Evolutionary conservation across 148 eudicot species (phyloP).

Genomic region (Chenopodium formosanum): DNA sequence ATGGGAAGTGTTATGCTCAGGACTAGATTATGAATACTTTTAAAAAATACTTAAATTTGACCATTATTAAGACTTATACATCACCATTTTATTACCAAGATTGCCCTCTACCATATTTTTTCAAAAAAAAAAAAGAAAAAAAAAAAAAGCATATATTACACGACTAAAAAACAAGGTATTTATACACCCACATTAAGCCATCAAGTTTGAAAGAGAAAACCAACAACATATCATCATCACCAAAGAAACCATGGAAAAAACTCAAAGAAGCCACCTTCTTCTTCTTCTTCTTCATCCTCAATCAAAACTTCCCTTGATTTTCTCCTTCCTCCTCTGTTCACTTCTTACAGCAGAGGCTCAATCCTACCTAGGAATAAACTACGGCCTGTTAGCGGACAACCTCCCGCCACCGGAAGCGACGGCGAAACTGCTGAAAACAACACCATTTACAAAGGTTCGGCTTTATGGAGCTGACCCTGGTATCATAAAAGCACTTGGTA

Average conservation of each 20-base stretch:
- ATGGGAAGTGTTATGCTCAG: no score
- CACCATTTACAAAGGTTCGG: conserved; percentile 63
- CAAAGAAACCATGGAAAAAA: conserved; percentile 21
- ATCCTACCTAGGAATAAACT: conserved; percentile 80
- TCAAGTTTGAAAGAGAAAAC: background rate
- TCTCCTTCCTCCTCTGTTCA: conserved; percentile 16
- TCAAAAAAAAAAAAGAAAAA: background rate
- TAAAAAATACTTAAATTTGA: no score
- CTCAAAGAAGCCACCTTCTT: background rate
- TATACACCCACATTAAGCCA: background rate
- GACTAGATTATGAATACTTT: no score
- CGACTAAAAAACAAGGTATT: background rate
- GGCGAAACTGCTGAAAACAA: conserved; percentile 59
- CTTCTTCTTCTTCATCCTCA: background rate
- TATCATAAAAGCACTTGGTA: conserved; percentile 67
- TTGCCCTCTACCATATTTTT: no score
- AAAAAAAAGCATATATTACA: background rate
- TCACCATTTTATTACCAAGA: no score
- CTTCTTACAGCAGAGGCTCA: conserved; percentile 46
- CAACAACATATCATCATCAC: background rate
- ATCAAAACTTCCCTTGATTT: background rate
- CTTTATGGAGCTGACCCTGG: conserved; percentile 81
- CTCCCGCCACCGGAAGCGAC: conserved; percentile 75
- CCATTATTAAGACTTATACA: no score
- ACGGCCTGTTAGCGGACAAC: conserved; percentile 80